Conservation (phyloP, 1,139 yeast genomes). For the Pichia sp. region DNA sequence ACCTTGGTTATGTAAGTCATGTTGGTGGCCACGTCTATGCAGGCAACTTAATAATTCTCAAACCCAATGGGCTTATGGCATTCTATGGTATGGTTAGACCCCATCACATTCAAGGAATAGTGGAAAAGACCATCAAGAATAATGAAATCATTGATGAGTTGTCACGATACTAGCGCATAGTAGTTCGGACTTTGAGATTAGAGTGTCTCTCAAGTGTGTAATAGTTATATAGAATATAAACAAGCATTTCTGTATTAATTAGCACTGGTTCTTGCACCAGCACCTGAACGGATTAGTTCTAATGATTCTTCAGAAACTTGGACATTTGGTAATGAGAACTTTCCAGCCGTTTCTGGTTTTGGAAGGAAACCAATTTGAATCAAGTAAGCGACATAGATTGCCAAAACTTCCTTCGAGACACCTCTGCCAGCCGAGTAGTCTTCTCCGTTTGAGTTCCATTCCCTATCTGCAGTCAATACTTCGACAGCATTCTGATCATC, state of each 20-base stretch:
- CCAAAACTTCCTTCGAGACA: constrained; percentile 57
- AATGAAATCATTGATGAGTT: constrained; percentile 46
- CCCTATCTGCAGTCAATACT: constrained; percentile 54
- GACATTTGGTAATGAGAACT: constrained; percentile 48
- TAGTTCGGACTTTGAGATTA: too few species aligned
- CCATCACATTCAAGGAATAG: constrained; percentile 57
- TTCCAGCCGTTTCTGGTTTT: constrained; percentile 41
- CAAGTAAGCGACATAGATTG: constrained; percentile 74
- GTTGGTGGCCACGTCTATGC: constrained; percentile 78
- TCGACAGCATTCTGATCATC: constrained; percentile 74
- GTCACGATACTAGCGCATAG: constrained; percentile 37
- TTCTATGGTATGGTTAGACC: constrained; percentile 75
- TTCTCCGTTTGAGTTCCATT: constrained; percentile 40
- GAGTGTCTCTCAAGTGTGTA: too few species aligned
- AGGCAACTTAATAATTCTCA: constrained; percentile 59
- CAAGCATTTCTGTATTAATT: constrained; percentile 10
- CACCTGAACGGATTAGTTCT: constrained; percentile 63
- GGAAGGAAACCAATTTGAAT: constrained; percentile 73
- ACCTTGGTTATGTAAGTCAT: constrained; percentile 55
- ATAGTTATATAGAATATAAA: background rate
- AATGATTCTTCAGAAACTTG: constrained; percentile 52
- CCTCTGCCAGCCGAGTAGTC: constrained; percentile 70
- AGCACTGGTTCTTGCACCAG: constrained; percentile 79
- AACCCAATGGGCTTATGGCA: constrained; percentile 34
- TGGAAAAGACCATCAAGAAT: constrained; percentile 42